A percentile compares a stretch with the other conserved stretches of the same genome.
Evolutionary conservation across 805 yeast species (phyloP).

Genomic region (Yamadazyma endophytica): DNA sequence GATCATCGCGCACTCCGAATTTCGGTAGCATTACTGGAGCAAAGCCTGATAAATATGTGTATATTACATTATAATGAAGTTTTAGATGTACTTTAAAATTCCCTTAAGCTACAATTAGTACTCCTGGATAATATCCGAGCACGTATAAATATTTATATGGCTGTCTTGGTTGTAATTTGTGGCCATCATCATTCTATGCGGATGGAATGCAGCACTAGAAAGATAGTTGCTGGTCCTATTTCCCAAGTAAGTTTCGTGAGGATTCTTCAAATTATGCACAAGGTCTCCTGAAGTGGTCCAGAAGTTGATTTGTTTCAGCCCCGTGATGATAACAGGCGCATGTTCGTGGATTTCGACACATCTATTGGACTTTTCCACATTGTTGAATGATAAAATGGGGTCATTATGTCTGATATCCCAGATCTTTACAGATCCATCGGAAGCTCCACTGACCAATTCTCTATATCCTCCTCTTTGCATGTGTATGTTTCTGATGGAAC

Average conservation of each 20-base stretch:
- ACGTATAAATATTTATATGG: slow-evolving; percentile 55
- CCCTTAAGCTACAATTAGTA: no score
- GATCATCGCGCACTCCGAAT: no score
- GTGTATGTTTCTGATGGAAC: slow-evolving; percentile 72
- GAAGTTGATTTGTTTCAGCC: slow-evolving; percentile 70
- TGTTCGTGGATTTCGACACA: slow-evolving; percentile 88
- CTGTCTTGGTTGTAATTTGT: slow-evolving; percentile 78
- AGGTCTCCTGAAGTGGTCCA: slow-evolving; percentile 85
- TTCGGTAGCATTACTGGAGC: no score
- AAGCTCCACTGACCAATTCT: slow-evolving; percentile 78
- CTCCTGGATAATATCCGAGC: slow-evolving; percentile 35
- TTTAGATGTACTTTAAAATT: no score
- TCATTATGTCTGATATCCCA: slow-evolving; percentile 85
- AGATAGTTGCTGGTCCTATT: slow-evolving; percentile 50
- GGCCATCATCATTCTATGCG: slow-evolving; percentile 92
- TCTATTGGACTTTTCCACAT: slow-evolving; percentile 52
- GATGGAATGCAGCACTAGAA: slow-evolving; percentile 74
- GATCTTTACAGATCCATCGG: slow-evolving; percentile 76
- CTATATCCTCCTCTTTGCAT: slow-evolving; percentile 97
- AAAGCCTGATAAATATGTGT: no score
- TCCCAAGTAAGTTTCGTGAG: slow-evolving; percentile 40
- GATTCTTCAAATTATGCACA: slow-evolving; percentile 56
- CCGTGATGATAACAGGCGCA: slow-evolving; percentile 91
- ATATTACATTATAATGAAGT: no score
- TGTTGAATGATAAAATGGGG: slow-evolving; percentile 65